Evolutionary conservation across 2,329 filamentous ascomycete species (phyloP).

Genomic region (Cercospora nicotianae): DNA sequence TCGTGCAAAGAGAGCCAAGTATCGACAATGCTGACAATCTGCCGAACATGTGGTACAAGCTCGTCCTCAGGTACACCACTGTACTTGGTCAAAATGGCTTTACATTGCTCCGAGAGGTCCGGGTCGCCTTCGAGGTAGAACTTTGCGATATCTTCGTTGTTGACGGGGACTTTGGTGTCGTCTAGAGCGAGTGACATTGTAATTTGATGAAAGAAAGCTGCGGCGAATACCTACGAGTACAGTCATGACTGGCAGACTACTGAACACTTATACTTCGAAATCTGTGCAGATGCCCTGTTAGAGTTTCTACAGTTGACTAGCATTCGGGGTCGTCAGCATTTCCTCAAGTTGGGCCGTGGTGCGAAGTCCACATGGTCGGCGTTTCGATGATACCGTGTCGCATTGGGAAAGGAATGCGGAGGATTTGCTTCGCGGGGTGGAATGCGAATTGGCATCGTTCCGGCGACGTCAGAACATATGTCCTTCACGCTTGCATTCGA

Average conservation of each 20-base stretch:
- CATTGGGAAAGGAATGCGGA: background rate
- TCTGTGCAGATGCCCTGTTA: background rate
- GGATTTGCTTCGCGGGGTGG: background rate
- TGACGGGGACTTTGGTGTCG: background rate
- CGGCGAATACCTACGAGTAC: background rate
- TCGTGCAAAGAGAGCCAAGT: background rate
- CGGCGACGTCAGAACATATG: background rate
- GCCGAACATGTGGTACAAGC: constrained; percentile 3
- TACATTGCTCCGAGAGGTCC: constrained; percentile 1
- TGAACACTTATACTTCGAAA: background rate
- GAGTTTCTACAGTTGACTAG: background rate
- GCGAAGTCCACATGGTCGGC: background rate
- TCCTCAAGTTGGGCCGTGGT: background rate
- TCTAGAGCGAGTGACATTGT: background rate
- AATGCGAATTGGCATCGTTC: background rate
- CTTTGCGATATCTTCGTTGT: background rate
- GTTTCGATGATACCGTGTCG: background rate
- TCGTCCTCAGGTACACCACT: constrained; percentile 2
- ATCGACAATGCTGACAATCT: background rate
- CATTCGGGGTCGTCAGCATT: background rate
- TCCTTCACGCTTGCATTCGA: background rate
- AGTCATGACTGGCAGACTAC: background rate
- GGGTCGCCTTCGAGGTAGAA: constrained; percentile 19
- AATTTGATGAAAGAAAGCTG: background rate
- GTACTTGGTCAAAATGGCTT: constrained; percentile 7